phyloP scores from a whole-genome alignment of 164 flowering plant species.

The Nelumbo lutea region DNA sequence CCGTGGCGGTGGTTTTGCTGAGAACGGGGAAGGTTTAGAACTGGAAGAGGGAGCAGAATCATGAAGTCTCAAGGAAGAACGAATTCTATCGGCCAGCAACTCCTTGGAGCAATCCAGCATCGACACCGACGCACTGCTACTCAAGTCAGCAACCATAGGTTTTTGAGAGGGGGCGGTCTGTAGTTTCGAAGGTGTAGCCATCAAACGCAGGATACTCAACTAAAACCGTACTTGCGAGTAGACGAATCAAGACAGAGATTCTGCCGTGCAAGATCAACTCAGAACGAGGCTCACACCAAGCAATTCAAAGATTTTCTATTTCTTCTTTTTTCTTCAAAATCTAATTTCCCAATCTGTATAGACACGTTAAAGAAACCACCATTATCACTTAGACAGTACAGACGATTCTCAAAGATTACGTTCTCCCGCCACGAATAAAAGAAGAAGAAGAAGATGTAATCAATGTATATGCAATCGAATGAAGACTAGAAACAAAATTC shows the following conservation, averaged over 20 bases:
- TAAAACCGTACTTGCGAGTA: slow-evolving; percentile 1
- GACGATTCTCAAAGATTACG: slow-evolving; percentile 11
- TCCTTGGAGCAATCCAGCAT: slow-evolving; percentile 23
- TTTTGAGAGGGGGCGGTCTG: slow-evolving; percentile 5
- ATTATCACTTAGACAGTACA: slow-evolving; percentile 1
- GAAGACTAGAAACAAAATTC: not conserved
- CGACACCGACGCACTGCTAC: slow-evolving; percentile 17
- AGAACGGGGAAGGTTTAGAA: slow-evolving; percentile 19
- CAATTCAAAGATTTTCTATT: not conserved
- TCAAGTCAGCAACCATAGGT: slow-evolving; percentile 9
- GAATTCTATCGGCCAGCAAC: slow-evolving; percentile 26
- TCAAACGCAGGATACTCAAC: slow-evolving; percentile 11
- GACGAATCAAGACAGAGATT: not conserved
- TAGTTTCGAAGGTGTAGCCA: slow-evolving; percentile 17
- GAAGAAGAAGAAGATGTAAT: slow-evolving; percentile 5
- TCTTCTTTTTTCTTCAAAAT: slow-evolving; percentile 1
- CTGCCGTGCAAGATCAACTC: not conserved
- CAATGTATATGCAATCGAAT: slow-evolving; percentile 3
- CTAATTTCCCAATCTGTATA: slow-evolving; percentile 11
- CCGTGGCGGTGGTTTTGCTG: slow-evolving; percentile 16
- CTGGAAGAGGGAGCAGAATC: slow-evolving; percentile 16
- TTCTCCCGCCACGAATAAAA: slow-evolving; percentile 4
- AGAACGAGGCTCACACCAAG: slow-evolving; percentile 6
- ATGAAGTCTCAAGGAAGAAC: slow-evolving; percentile 24
- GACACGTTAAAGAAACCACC: slow-evolving; percentile 2